These are phyloP conservation scores for Cercophora sp. DNA, from an alignment of 495 filamentous ascomycete genomes.

Conservation along the genomic window DNA sequence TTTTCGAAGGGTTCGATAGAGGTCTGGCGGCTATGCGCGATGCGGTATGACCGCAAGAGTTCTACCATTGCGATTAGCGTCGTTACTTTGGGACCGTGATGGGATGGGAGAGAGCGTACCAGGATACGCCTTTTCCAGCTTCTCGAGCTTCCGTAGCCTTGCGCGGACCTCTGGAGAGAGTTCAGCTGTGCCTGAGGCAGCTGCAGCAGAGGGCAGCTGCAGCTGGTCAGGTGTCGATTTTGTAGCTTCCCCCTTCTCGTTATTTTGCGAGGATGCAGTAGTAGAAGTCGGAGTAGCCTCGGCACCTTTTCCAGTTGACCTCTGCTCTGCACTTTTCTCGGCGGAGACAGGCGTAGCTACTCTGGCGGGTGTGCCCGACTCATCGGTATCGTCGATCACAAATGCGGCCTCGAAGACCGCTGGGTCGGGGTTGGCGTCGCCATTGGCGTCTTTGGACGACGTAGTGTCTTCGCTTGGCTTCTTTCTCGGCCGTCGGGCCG, in stretches of 20 bases:
- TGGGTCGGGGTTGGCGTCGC: constrained; percentile 65
- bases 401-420: constrained; percentile 80
- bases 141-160: constrained; percentile 73
- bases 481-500: constrained; percentile 43
- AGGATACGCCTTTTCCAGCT: constrained; percentile 79
- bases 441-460: constrained; percentile 28
- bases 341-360: constrained; percentile 47
- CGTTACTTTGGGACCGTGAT: neutral
- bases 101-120: constrained; percentile 48
- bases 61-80: constrained; percentile 47
- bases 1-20: constrained; percentile 92
- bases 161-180: constrained; percentile 69
- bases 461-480: constrained; percentile 43
- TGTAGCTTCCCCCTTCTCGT: constrained; percentile 8
- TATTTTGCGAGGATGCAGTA: constrained; percentile 9
- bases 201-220: neutral
- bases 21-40: constrained; percentile 78
- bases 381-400: constrained; percentile 70
- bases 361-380: constrained; percentile 43
- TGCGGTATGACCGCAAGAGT: constrained; percentile 82
- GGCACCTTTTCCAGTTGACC: constrained; percentile 28
- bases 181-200: constrained; percentile 41
- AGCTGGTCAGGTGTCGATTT: neutral
- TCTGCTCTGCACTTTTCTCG: constrained; percentile 27
- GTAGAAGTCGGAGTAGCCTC: neutral